A percentile compares a stretch with the other conserved stretches of the same genome.
These are phyloP conservation scores for Hyphopichia buzzinii DNA, from an alignment of 1,139 yeast genomes.

Conservation along the genomic window DNA sequence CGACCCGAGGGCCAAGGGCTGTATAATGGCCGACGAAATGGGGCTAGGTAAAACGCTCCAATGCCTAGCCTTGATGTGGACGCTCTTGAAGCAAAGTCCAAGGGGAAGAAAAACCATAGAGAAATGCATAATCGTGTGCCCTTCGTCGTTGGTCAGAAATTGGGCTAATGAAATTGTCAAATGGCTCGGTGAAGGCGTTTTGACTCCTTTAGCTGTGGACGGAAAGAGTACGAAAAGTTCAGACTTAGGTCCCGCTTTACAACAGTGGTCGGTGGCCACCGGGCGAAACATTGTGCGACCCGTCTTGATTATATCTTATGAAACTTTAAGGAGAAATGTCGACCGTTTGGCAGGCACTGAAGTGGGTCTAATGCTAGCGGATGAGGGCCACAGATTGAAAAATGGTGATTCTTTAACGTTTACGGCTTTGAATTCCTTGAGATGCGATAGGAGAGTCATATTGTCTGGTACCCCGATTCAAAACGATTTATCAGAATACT, in stretches of 20 bases:
- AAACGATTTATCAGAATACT: conserved; percentile 92
- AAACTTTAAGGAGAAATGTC: conserved; percentile 84
- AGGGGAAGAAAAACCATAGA: conserved; percentile 82
- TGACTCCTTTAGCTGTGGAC: conserved; percentile 88
- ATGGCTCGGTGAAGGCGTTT: conserved; percentile 91
- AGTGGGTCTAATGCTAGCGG: conserved; percentile 87
- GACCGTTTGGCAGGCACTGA: conserved; percentile 74
- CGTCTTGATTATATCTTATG: conserved; percentile 91
- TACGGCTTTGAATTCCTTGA: conserved; percentile 77
- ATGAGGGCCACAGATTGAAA: conserved; percentile 94
- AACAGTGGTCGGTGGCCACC: conserved; percentile 83
- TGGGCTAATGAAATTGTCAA: conserved; percentile 97
- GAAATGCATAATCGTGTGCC: conserved; percentile 92
- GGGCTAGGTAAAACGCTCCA: conserved; percentile 96
- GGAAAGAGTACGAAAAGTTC: conserved; percentile 73
- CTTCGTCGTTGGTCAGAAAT: conserved; percentile 88
- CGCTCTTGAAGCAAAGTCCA: conserved; percentile 85
- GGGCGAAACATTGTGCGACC: conserved; percentile 94
- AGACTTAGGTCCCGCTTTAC: conserved; percentile 68
- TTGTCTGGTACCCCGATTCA: conserved; percentile 97
- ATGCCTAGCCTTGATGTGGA: conserved; percentile 93
- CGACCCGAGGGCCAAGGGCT: conserved; percentile 86
- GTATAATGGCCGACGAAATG: conserved; percentile 99
- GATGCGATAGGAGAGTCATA: conserved; percentile 86
- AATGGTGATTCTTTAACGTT: conserved; percentile 94